phyloP scores from a whole-genome alignment of 2,329 filamentous ascomycete genomes.

The Raffaelea deltoideospora region DNA sequence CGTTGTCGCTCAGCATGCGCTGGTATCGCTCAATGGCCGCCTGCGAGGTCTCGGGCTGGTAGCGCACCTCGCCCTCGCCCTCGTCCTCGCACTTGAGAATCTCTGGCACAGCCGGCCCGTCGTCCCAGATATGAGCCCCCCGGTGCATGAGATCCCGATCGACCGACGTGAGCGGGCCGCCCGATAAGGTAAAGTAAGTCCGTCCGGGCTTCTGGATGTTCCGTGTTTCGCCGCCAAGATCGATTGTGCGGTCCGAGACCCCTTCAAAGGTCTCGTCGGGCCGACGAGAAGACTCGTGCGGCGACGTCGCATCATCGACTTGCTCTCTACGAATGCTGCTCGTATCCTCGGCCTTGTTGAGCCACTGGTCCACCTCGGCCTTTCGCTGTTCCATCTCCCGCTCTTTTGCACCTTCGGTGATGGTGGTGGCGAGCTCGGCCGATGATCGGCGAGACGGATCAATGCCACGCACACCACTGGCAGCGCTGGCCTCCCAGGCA shows the following conservation, averaged over 20 bases:
- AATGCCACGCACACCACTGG: conserved; percentile 28
- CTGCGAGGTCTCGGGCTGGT: conserved; percentile 35
- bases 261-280: conserved; percentile 15
- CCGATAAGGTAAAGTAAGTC: conserved; percentile 28
- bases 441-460: conserved; percentile 29
- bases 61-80: conserved; percentile 13
- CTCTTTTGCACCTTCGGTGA: conserved; percentile 30
- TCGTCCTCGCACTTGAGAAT: too few relatives aligned
- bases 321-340: too few relatives aligned
- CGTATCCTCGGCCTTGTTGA: conserved; percentile 17
- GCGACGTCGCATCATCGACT: too few relatives aligned
- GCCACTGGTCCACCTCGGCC: conserved; percentile 34
- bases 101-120: conserved; percentile 28
- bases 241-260: conserved; percentile 25
- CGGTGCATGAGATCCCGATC: conserved; percentile 36
- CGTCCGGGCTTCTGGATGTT: conserved; percentile 34
- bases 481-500: conserved; percentile 23
- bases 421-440: conserved; percentile 25
- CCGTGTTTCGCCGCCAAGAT: conserved; percentile 29
- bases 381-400: conserved; percentile 31
- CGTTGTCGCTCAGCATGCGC: conserved; percentile 36
- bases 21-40: conserved; percentile 39
- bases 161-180: conserved; percentile 25
- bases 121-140: conserved; percentile 32
- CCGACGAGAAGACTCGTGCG: background rate